phyloP scores from a whole-genome alignment of 2,329 filamentous ascomycete genomes.

The Pyrenophora seminiperda region DNA sequence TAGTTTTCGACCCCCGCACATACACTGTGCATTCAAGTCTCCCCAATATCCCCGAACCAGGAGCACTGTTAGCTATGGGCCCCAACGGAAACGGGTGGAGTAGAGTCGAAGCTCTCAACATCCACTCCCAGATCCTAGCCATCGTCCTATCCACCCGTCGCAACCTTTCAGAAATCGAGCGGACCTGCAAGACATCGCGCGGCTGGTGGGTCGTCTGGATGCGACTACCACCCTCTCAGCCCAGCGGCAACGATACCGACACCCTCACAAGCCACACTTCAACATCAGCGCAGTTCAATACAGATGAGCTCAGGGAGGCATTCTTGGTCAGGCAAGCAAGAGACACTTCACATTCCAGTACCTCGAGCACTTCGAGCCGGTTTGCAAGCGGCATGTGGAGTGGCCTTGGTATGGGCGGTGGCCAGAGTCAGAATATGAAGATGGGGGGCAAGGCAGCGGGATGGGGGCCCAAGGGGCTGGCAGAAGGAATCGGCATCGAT shows the following conservation, averaged over 20 bases:
- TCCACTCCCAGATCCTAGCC: constrained; percentile 64
- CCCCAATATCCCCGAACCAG: constrained; percentile 66
- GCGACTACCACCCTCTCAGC: constrained; percentile 50
- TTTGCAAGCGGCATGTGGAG: constrained; percentile 45
- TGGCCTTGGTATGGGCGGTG: constrained; percentile 26
- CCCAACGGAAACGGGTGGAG: constrained; percentile 50
- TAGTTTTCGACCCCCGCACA: constrained; percentile 64
- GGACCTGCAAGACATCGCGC: constrained; percentile 66
- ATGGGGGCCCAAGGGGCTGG: constrained; percentile 64
- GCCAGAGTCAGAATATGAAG: constrained; percentile 26
- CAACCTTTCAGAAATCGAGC: constrained; percentile 57
- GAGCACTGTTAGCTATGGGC: constrained; percentile 50
- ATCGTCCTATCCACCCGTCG: constrained; percentile 59
- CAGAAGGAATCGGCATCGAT: constrained; percentile 77
- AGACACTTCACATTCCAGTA: constrained; percentile 24
- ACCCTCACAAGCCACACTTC: constrained; percentile 8
- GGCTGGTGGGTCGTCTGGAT: constrained; percentile 73
- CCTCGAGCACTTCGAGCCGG: constrained; percentile 23
- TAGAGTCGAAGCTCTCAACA: constrained; percentile 64
- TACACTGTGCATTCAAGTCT: constrained; percentile 65
- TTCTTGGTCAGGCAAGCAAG: constrained; percentile 51
- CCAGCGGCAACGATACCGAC: constrained; percentile 7
- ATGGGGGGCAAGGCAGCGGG: constrained; percentile 53
- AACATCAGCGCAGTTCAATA: constrained; percentile 29
- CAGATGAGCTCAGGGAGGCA: constrained; percentile 47